These are phyloP conservation scores for Picea sitchensis DNA, from an alignment of 75 land plant species.

Conservation along the genomic window DNA sequence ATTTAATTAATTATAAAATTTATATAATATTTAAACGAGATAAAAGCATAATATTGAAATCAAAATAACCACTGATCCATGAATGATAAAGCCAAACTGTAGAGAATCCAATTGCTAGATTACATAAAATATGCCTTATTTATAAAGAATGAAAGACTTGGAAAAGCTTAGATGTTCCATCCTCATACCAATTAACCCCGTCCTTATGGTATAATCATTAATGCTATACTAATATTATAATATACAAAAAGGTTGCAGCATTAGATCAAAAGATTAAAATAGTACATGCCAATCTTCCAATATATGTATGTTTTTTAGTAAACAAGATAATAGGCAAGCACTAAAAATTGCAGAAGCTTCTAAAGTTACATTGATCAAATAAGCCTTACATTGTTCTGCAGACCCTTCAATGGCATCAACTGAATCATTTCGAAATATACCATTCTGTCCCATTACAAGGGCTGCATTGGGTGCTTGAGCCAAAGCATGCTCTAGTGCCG, in stretches of 20 bases:
- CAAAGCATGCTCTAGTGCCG: conserved; percentile 88
- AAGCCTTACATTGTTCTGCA: conserved; percentile 50
- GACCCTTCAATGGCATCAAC: conserved; percentile 72
- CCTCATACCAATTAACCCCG: background rate
- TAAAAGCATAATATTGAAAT: background rate
- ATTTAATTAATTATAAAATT: too few species aligned
- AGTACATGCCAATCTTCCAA: background rate
- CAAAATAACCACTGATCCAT: background rate
- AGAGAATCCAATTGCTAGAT: background rate
- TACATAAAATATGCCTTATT: background rate
- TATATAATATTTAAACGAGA: background rate
- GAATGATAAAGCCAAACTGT: background rate
- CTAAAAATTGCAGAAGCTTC: background rate
- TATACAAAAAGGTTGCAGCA: too few species aligned
- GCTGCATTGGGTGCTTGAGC: conserved; percentile 89
- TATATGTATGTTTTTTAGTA: background rate
- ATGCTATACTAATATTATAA: too few species aligned
- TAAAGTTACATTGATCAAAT: background rate
- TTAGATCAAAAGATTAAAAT: background rate
- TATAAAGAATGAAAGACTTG: background rate
- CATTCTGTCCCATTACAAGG: conserved; percentile 72
- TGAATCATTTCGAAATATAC: conserved; percentile 78
- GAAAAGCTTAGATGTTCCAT: background rate
- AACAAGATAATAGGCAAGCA: background rate
- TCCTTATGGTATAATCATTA: background rate